Conservation (phyloP, 1,139 yeast species). For the Diutina rugosa region DNA sequence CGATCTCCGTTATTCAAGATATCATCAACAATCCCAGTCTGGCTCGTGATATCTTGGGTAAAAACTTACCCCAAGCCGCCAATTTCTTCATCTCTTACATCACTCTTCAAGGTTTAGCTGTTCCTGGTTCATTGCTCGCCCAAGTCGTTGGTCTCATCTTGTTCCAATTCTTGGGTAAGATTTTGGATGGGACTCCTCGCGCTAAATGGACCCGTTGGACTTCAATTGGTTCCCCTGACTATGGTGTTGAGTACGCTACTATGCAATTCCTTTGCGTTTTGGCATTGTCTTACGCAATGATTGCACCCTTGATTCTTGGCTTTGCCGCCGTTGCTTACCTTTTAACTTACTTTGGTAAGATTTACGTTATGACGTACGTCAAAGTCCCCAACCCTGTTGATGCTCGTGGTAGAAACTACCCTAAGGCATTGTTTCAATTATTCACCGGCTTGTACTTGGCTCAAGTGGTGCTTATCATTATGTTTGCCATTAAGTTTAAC, state of each 20-base stretch:
- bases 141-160: slow-evolving; percentile 32
- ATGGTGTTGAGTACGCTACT: slow-evolving; percentile 27
- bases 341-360: slow-evolving; percentile 46
- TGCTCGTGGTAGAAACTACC: slow-evolving; percentile 54
- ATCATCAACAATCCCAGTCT: slow-evolving; percentile 41
- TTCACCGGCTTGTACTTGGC: slow-evolving; percentile 56
- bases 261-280: slow-evolving; percentile 27
- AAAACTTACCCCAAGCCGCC: slow-evolving; percentile 58
- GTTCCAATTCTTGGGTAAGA: slow-evolving; percentile 31
- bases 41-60: slow-evolving; percentile 45
- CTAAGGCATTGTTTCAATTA: slow-evolving; percentile 51
- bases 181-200: slow-evolving; percentile 30
- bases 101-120: slow-evolving; percentile 29
- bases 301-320: slow-evolving; percentile 33
- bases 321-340: slow-evolving; percentile 32
- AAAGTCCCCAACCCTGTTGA: slow-evolving; percentile 39
- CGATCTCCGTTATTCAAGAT: slow-evolving; percentile 54
- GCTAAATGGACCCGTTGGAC: slow-evolving; percentile 33
- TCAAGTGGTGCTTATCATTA: slow-evolving; percentile 50
- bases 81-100: slow-evolving; percentile 50
- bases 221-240: slow-evolving; percentile 29
- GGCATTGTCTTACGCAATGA: slow-evolving; percentile 26
- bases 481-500: slow-evolving; percentile 56
- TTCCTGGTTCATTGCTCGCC: slow-evolving; percentile 24
- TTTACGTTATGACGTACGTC: slow-evolving; percentile 44